These are phyloP conservation scores for Calycina marina DNA, from an alignment of 2,329 filamentous ascomycete species.

Conservation along the genomic window DNA sequence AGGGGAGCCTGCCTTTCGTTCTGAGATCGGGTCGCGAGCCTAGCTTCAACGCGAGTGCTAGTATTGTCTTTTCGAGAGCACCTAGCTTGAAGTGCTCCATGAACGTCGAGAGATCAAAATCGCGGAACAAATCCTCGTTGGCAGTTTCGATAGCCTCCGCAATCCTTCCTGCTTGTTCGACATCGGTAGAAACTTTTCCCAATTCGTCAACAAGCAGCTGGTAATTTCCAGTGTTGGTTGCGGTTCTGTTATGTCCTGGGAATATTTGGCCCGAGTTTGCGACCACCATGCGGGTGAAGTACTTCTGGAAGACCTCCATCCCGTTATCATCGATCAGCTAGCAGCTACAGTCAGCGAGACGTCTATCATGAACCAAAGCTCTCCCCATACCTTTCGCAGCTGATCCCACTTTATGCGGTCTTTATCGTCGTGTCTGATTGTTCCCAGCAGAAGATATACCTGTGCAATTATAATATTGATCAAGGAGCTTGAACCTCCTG, in stretches of 20 bases:
- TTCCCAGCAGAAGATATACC: conserved; percentile 84
- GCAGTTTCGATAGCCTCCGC: conserved; percentile 84
- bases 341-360: conserved; percentile 1
- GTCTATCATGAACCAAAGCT: background rate
- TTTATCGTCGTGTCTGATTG: conserved; percentile 78
- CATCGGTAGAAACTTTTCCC: conserved; percentile 68
- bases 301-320: conserved; percentile 97
- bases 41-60: conserved; percentile 79
- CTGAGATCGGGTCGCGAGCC: conserved; percentile 70
- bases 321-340: conserved; percentile 94
- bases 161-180: conserved; percentile 75
- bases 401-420: conserved; percentile 89
- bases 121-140: conserved; percentile 85
- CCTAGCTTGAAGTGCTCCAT: conserved; percentile 94
- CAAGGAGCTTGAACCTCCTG: conserved; percentile 44
- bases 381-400: conserved; percentile 68
- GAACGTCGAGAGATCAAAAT: conserved; percentile 92
- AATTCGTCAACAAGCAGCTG: conserved; percentile 71
- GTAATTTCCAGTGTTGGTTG: conserved; percentile 69
- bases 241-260: conserved; percentile 57
- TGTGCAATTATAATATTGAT: conserved; percentile 92
- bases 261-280: conserved; percentile 90
- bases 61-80: conserved; percentile 70
- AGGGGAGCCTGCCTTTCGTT: conserved; percentile 57
- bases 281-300: conserved; percentile 83